A percentile compares a stretch with the other conserved stretches of the same genome.
Evolutionary conservation across 2,329 filamentous ascomycete genomes (phyloP).

Genomic region (Cadophora luteo-olivacea): DNA sequence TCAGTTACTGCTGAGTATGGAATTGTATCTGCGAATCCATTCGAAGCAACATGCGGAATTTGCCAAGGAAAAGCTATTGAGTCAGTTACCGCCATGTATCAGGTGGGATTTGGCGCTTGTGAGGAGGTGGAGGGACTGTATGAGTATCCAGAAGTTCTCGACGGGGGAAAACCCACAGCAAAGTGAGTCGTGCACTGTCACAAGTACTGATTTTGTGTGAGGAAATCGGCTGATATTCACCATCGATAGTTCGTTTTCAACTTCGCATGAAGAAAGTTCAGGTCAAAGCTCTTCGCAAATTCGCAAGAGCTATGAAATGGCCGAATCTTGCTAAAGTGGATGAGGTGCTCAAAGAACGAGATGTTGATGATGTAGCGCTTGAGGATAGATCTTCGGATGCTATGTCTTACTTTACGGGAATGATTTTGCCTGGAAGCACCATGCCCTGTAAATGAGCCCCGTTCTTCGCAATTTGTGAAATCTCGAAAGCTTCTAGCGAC

Average conservation of each 20-base stretch:
- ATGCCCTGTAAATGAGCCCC: conserved; percentile 57
- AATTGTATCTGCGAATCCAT: conserved; percentile 74
- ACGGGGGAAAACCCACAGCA: conserved; percentile 57
- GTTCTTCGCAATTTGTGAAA: neutral
- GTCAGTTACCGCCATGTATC: conserved; percentile 71
- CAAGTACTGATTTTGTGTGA: neutral
- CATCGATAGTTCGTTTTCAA: conserved; percentile 61
- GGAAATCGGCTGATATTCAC: conserved; percentile 15
- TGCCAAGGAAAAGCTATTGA: conserved; percentile 68
- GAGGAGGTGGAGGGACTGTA: conserved; percentile 73
- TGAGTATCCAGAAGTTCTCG: conserved; percentile 67
- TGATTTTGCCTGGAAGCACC: conserved; percentile 72
- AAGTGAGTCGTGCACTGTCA: conserved; percentile 46
- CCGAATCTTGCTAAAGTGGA: conserved; percentile 73
- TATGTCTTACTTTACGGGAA: conserved; percentile 79
- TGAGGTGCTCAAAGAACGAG: conserved; percentile 63
- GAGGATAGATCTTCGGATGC: conserved; percentile 71
- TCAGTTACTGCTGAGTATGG: conserved; percentile 75
- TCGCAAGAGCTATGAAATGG: conserved; percentile 78
- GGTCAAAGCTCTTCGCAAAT: conserved; percentile 70
- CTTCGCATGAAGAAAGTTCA: conserved; percentile 71
- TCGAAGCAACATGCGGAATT: conserved; percentile 65
- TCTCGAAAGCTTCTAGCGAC: neutral
- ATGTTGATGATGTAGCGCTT: conserved; percentile 58
- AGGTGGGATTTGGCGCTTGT: conserved; percentile 78